Base-by-base conservation (phyloP, 495 filamentous ascomycete species). In the Entonaema liquescens region DNA sequence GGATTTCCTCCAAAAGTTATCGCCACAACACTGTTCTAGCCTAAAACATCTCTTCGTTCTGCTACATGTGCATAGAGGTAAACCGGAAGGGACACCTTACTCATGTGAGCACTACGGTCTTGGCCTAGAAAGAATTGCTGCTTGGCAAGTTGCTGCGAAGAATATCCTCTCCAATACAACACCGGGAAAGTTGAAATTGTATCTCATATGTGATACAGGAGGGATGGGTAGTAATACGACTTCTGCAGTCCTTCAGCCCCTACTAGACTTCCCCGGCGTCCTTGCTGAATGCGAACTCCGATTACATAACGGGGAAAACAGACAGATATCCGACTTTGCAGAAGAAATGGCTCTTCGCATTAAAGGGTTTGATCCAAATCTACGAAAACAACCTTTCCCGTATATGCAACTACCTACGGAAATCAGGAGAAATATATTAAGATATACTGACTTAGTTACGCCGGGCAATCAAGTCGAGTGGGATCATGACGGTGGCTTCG, bases 341-440 rank as follows among this genome's bases (percentile, higher is more conserved):
- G 11, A 35, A 35, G 44, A 62, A 17, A 25, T 33, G 7, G 59
- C 31, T 3, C 33, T n/a, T n/a, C 59, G 44, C 13, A 25, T 25
- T 52, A 29, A 35, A 36, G 59, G 42, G 11, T 3, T 1, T 3
- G 29, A 36, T 23, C 11, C 44, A 29, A 42, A 23, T 19, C 3
- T 25, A 42, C 15, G 28, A 19, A 52, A 25, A 5, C n/a, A 4
- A 11, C 59, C 59, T 38, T 62, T 62, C 19, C 59, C 26, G 8
- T 62, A 38, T 25, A 6, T 40, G 29, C 5, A 62, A 12, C 59
- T 62, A 23, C 59, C 59, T 5, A 0, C 31, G 5, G 59, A 62
- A 19, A 52, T 62, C n/a, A 62, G 59, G 29, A 42, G 19, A 35
- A 12, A 62, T 5, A 52, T 62, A 6, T 28, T 62, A n/a, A 11